Base-by-base conservation (phyloP, 2,329 filamentous ascomycete species). In the Exophiala lecanii-corni region DNA sequence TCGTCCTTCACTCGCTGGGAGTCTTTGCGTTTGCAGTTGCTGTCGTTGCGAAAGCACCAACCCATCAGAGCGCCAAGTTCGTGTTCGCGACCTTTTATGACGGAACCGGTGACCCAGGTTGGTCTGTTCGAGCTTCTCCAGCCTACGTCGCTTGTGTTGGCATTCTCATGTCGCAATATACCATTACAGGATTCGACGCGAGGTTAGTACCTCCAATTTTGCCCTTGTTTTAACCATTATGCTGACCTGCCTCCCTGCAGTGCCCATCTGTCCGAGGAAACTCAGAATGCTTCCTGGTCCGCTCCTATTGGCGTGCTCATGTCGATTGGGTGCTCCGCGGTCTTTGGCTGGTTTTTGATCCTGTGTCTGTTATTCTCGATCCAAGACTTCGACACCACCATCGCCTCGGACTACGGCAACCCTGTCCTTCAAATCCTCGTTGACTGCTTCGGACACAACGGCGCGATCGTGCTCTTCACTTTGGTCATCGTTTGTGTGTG, bases 281-380 rank as follows among this genome's bases (percentile, higher is more conserved):
- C 76, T 1, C 65, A 66, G 13, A 75, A 74, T 16, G 76, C 76
- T 2, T 67, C 70, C 7, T 76, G 75, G 73, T 71, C 68, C 28
- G 76, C 76, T 0, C 76, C 76, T 0, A 71, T 79, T 18, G 76
- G 76, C 9, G 75, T 79, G 1, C 63, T 80, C 2, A 75, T 71
- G 25, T 76, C 73, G 1, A 73, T 79, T 16, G 72, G 71, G 3
- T 74, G 76, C 57, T 76, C 72, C 5, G 66, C 74, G 2, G 36
- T 78, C 13, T 79, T 79, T 55, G 75, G 75, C n/a, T 76, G 77
- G 57, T 78, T 78, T 52, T 71, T 78, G n/a, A 59, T 80, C 23
- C 61, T 79, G 36, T 68, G 73, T 34, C 70, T 78, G 39, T 60
- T 79, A 5, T 80, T 80, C 59, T 75, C 71, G 3, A 75, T 80